Percentiles rank a stretch among this genome's conserved stretches.
phyloP scores from a whole-genome alignment of 805 yeast genomes.

The Debaryomyces maramus region DNA sequence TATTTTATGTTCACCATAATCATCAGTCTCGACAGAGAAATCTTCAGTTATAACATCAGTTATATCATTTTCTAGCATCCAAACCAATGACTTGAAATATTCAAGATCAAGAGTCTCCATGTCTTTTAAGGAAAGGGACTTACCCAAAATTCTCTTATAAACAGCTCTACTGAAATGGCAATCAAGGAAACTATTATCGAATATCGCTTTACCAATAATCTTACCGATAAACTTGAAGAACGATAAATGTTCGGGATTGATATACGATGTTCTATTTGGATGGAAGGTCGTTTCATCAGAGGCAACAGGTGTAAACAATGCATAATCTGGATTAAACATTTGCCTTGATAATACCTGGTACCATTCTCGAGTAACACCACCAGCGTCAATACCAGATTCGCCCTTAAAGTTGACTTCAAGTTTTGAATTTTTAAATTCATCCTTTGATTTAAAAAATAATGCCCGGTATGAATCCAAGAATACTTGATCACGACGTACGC shows the following conservation, averaged over 20 bases:
- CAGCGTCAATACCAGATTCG: constrained; percentile 97
- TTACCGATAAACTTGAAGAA: constrained; percentile 94
- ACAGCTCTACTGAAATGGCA: constrained; percentile 96
- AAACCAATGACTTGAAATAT: constrained; percentile 84
- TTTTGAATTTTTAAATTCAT: constrained; percentile 69
- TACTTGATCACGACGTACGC: constrained; percentile 84
- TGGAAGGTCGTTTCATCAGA: constrained; percentile 93
- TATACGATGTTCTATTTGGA: constrained; percentile 89
- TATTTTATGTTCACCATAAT: constrained; percentile 83
- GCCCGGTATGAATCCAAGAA: constrained; percentile 88
- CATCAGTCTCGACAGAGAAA: constrained; percentile 89
- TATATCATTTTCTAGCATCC: constrained; percentile 97
- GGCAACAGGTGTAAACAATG: constrained; percentile 85
- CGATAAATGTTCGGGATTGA: constrained; percentile 88
- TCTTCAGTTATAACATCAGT: constrained; percentile 95
- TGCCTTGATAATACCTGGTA: constrained; percentile 90
- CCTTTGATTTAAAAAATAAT: constrained; percentile 72
- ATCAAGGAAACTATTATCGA: constrained; percentile 81
- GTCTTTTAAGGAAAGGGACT: constrained; percentile 81
- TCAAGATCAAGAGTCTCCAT: constrained; percentile 93
- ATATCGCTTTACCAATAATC: constrained; percentile 90
- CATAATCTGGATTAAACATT: constrained; percentile 95
- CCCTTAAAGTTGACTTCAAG: constrained; percentile 84
- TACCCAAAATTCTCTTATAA: constrained; percentile 80
- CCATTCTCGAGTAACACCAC: constrained; percentile 98